Evolutionary conservation across 2,329 filamentous ascomycete species (phyloP).

Genomic region (Celoporthe dispersa): DNA sequence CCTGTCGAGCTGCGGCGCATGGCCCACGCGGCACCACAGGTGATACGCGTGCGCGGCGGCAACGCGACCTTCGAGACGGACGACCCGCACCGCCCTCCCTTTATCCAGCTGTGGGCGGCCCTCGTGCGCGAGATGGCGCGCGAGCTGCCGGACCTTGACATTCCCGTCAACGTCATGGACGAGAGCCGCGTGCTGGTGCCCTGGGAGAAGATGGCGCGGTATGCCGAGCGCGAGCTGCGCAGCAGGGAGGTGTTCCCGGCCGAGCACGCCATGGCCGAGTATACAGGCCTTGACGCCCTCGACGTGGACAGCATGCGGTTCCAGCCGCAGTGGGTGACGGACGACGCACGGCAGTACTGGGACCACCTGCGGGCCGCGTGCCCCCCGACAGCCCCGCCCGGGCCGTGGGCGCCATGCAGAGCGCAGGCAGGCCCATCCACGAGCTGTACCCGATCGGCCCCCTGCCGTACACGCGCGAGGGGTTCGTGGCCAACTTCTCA

Average conservation of each 20-base stretch:
- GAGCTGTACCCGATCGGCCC: slow-evolving; percentile 30
- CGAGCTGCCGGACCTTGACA: slow-evolving; percentile 66
- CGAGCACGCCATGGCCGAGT: slow-evolving; percentile 48
- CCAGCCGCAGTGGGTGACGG: slow-evolving; percentile 53
- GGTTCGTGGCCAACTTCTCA: slow-evolving; percentile 60
- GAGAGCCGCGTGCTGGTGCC: slow-evolving; percentile 65
- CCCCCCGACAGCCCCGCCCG: slow-evolving; percentile 56
- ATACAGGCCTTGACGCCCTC: slow-evolving; percentile 45
- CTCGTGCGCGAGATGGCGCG: slow-evolving; percentile 57
- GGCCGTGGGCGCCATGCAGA: slow-evolving; percentile 42
- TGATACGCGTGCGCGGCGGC: slow-evolving; percentile 53
- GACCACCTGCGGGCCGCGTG: slow-evolving; percentile 61
- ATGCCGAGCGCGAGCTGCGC: slow-evolving; percentile 52
- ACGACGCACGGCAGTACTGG: slow-evolving; percentile 60
- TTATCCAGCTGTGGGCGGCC: slow-evolving; percentile 52
- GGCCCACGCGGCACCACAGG: slow-evolving; percentile 48
- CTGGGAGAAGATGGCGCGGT: slow-evolving; percentile 57
- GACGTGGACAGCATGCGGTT: slow-evolving; percentile 39
- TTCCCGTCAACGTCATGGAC: slow-evolving; percentile 68
- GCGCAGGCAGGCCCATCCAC: slow-evolving; percentile 37
- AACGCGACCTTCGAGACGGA: slow-evolving; percentile 45
- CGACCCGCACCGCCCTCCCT: slow-evolving; percentile 45
- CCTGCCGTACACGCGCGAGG: slow-evolving; percentile 41
- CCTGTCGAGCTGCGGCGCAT: slow-evolving; percentile 39
- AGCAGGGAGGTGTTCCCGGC: slow-evolving; percentile 49